These are phyloP conservation scores for Nemania sp. DNA, from an alignment of 2,329 filamentous ascomycete genomes.

Conservation along the genomic window DNA sequence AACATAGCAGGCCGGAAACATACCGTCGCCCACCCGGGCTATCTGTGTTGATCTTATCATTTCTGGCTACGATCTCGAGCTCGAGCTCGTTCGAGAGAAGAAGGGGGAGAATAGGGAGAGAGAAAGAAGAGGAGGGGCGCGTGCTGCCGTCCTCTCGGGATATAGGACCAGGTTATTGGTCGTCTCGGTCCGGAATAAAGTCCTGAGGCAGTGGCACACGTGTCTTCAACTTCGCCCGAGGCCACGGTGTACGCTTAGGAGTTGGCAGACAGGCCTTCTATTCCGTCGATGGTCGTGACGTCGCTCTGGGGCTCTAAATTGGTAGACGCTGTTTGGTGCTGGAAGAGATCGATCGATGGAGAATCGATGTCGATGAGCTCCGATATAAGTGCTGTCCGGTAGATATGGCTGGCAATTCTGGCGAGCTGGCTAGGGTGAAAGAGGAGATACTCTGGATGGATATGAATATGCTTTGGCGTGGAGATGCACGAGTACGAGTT, in stretches of 20 bases:
- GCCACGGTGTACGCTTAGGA: conserved; percentile 4
- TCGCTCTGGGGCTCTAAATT: neutral
- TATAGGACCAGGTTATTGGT: neutral
- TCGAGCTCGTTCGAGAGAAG: neutral
- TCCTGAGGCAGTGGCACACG: conserved; percentile 25
- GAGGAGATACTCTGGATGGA: neutral
- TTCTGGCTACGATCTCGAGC: conserved; percentile 10
- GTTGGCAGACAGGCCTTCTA: neutral
- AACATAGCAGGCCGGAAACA: conserved; percentile 26
- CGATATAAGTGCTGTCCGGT: too few species aligned
- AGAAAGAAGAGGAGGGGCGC: neutral
- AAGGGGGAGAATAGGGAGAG: too few species aligned
- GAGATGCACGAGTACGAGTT: conserved; percentile 4
- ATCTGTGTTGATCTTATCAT: conserved; percentile 97
- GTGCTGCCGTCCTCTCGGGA: neutral
- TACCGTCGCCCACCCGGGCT: conserved; percentile 82
- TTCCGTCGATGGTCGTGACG: conserved; percentile 3
- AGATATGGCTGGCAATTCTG: neutral
- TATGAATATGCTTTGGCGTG: neutral
- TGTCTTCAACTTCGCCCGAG: conserved; percentile 28
- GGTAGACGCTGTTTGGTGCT: neutral
- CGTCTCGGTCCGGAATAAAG: conserved; percentile 9
- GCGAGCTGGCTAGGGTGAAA: neutral
- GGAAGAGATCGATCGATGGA: neutral
- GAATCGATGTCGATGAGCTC: neutral